Conservation (phyloP, 169 alveolate genomes). For the Plasmodium gallinaceum region DNA sequence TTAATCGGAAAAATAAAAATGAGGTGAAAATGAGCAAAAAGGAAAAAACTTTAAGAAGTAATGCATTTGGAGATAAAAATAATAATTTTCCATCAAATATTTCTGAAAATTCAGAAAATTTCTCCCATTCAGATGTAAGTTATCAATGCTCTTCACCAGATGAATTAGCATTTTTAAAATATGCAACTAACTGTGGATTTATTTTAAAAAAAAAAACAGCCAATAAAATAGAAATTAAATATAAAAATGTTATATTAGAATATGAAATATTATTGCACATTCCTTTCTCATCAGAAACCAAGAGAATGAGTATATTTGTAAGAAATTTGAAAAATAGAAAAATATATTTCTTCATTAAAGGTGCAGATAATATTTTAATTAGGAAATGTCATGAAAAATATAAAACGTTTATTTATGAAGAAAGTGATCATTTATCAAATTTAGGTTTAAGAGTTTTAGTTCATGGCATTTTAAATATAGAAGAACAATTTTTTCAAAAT, state of each 20-base stretch:
- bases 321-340: conserved; percentile 83
- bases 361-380: conserved; percentile 95
- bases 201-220: conserved; percentile 92
- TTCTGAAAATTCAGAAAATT: conserved; percentile 62
- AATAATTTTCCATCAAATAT: conserved; percentile 38
- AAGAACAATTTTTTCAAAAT: conserved; percentile 89
- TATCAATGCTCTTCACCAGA: conserved; percentile 99
- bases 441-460: conserved; percentile 97
- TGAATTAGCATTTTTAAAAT: conserved; percentile 97
- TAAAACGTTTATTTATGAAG: conserved; percentile 90
- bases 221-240: conserved; percentile 85
- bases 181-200: conserved; percentile 94
- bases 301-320: conserved; percentile 98
- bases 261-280: conserved; percentile 93
- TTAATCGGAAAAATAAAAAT: conserved; percentile 56
- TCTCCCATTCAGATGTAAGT: conserved; percentile 82
- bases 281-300: conserved; percentile 97
- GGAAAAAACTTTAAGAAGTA: conserved; percentile 1
- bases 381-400: conserved; percentile 91
- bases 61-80: neutral
- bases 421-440: conserved; percentile 93
- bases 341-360: conserved; percentile 90
- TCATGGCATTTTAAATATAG: conserved; percentile 93
- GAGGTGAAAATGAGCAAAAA: conserved; percentile 27
- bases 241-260: conserved; percentile 78